Conservation (phyloP, 768 basidiomycete species). For the Postia placenta region DNA sequence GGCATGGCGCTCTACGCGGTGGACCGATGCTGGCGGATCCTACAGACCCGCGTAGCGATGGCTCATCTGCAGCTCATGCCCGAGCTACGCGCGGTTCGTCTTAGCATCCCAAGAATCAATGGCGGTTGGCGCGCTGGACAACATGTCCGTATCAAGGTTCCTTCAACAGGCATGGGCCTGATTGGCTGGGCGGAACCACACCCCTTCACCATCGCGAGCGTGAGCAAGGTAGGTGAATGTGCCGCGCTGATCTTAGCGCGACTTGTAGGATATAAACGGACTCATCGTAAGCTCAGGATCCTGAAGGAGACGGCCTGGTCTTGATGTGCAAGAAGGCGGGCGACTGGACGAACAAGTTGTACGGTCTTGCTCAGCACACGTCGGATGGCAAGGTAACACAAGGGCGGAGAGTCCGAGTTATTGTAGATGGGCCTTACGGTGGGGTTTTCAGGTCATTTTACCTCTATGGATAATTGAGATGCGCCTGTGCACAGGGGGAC, state of each 20-base stretch:
- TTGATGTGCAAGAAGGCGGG: slow-evolving; percentile 47
- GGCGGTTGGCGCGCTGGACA: slow-evolving; percentile 57
- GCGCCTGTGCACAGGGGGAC: slow-evolving; percentile 37
- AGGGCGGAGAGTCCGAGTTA: slow-evolving; percentile 28
- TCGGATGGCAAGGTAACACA: slow-evolving; percentile 26
- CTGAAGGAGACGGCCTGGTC: slow-evolving; percentile 38
- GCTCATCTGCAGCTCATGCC: slow-evolving; percentile 41
- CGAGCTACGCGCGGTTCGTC: slow-evolving; percentile 39
- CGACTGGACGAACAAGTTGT: slow-evolving; percentile 41
- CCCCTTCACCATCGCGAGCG: slow-evolving; percentile 14
- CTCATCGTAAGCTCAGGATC: too few species aligned
- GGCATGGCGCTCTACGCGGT: slow-evolving; percentile 35
- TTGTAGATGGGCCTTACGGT: slow-evolving; percentile 55
- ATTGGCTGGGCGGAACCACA: slow-evolving; percentile 38
- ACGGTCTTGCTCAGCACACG: slow-evolving; percentile 32
- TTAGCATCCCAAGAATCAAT: slow-evolving; percentile 39
- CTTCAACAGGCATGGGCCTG: slow-evolving; percentile 31
- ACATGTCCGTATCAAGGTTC: slow-evolving; percentile 48
- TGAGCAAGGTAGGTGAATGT: slow-evolving; percentile 3
- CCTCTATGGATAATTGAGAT: too few species aligned
- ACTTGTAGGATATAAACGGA: too few species aligned
- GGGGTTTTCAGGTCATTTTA: too few species aligned
- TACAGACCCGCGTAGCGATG: slow-evolving; percentile 38
- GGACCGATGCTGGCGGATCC: slow-evolving; percentile 40
- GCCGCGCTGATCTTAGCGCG: too few species aligned